These are phyloP conservation scores for Termitomyces sp. DNA, from an alignment of 768 basidiomycete genomes.

Conservation along the genomic window DNA sequence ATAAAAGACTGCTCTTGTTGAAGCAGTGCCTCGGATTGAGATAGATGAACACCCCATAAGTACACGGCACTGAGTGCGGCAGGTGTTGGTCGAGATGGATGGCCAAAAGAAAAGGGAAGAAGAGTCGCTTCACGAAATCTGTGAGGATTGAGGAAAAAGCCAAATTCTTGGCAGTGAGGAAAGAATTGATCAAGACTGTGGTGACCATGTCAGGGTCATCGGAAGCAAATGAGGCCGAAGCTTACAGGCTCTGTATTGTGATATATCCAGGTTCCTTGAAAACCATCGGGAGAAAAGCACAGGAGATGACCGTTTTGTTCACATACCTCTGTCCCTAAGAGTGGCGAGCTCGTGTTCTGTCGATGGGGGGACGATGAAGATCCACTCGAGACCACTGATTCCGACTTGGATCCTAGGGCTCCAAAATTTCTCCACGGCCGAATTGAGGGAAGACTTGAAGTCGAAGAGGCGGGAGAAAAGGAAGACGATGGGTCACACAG, in stretches of 20 bases:
- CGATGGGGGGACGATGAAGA: slow-evolving; percentile 33
- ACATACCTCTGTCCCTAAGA: slow-evolving; percentile 34
- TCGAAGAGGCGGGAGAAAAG: slow-evolving; percentile 38
- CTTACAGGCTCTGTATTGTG: slow-evolving; percentile 33
- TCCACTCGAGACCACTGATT: slow-evolving; percentile 38
- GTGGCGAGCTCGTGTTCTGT: slow-evolving; percentile 28
- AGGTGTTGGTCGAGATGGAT: slow-evolving; percentile 40
- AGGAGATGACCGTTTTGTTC: neutral
- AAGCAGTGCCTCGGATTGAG: slow-evolving; percentile 30
- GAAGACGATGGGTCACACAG: slow-evolving; percentile 28
- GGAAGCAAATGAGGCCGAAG: neutral
- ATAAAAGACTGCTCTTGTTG: slow-evolving; percentile 43
- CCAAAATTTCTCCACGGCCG: slow-evolving; percentile 34
- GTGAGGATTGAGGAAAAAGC: slow-evolving; percentile 55
- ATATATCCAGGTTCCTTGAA: slow-evolving; percentile 33
- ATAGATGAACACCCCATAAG: slow-evolving; percentile 50
- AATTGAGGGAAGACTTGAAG: slow-evolving; percentile 43
- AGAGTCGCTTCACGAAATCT: slow-evolving; percentile 45
- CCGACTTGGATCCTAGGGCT: slow-evolving; percentile 29
- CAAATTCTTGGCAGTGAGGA: slow-evolving; percentile 51
- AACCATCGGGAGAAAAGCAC: neutral
- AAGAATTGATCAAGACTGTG: slow-evolving; percentile 55
- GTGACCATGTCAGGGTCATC: slow-evolving; percentile 4
- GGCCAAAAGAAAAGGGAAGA: slow-evolving; percentile 42
- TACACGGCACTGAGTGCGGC: slow-evolving; percentile 44